A percentile compares a stretch with the other conserved stretches of the same genome.
phyloP scores from a whole-genome alignment of 208 protist species.

The Porcisia deanei region DNA sequence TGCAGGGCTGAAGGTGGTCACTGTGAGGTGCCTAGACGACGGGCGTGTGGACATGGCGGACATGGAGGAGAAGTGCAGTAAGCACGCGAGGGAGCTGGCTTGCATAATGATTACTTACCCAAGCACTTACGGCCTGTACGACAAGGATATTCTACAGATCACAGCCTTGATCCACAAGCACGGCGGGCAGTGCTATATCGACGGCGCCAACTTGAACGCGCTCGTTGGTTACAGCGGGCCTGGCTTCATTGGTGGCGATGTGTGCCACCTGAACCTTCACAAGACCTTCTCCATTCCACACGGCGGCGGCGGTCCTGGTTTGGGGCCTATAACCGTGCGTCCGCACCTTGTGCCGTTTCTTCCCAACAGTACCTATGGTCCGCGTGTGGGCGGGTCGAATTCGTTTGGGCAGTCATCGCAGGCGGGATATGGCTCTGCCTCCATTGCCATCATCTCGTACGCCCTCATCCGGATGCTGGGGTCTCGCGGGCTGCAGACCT shows the following conservation, averaged over 20 bases:
- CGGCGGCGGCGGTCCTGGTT: slow-evolving; percentile 97
- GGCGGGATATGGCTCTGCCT: slow-evolving; percentile 93
- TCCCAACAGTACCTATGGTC: slow-evolving; percentile 76
- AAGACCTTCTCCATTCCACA: slow-evolving; percentile 99
- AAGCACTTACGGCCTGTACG: slow-evolving; percentile 98
- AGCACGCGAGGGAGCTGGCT: slow-evolving; percentile 92
- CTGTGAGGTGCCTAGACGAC: slow-evolving; percentile 89
- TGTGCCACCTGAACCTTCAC: slow-evolving; percentile 99
- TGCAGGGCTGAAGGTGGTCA: slow-evolving; percentile 90
- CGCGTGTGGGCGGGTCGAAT: slow-evolving; percentile 55
- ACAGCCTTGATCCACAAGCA: slow-evolving; percentile 88
- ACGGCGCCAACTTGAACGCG: slow-evolving; percentile 99
- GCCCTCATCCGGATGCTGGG: slow-evolving; percentile 97
- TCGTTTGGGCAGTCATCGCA: slow-evolving; percentile 93
- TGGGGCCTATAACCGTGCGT: slow-evolving; percentile 97
- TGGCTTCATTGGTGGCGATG: slow-evolving; percentile 97
- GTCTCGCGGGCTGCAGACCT: slow-evolving; percentile 84
- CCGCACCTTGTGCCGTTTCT: slow-evolving; percentile 94
- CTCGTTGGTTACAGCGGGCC: slow-evolving; percentile 95
- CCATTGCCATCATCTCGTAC: slow-evolving; percentile 96
- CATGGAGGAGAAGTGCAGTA: slow-evolving; percentile 87
- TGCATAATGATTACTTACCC: slow-evolving; percentile 99
- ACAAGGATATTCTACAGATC: slow-evolving; percentile 91
- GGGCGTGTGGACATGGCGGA: slow-evolving; percentile 95
- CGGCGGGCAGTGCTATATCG: slow-evolving; percentile 97